These are phyloP conservation scores for Ruellia speciosa DNA, from an alignment of 305 asterid genomes.

Conservation along the genomic window DNA sequence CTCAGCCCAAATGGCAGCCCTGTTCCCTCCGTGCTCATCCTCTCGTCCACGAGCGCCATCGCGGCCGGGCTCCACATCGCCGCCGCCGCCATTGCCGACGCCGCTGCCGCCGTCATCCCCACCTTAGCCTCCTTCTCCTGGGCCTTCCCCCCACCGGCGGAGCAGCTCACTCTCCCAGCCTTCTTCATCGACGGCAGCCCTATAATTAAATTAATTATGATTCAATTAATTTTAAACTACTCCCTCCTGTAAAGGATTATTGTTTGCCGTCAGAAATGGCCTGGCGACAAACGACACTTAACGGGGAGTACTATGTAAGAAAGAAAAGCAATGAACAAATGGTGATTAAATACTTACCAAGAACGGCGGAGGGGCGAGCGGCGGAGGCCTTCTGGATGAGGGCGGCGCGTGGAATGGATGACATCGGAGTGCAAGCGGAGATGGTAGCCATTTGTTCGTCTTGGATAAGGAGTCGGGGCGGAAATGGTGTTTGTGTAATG, in stretches of 20 bases:
- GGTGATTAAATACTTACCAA: constrained; percentile 45
- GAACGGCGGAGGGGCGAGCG: constrained; percentile 31
- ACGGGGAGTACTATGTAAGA: too few species aligned
- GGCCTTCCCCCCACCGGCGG: constrained; percentile 25
- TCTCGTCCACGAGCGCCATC: constrained; percentile 60
- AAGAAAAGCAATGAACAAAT: too few species aligned
- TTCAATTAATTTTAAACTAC: too few species aligned
- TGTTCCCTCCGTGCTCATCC: constrained; percentile 60
- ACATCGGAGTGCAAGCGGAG: constrained; percentile 48
- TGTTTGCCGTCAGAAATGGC: too few species aligned
- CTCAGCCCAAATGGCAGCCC: constrained; percentile 63
- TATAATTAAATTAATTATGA: too few species aligned
- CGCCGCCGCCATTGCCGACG: constrained; percentile 34
- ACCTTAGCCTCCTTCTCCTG: constrained; percentile 24
- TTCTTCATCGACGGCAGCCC: not conserved
- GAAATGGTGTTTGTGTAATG: not conserved
- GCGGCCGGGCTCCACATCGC: constrained; percentile 40
- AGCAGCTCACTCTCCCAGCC: constrained; percentile 26
- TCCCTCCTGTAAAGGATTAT: too few species aligned
- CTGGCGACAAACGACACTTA: too few species aligned
- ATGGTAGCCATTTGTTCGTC: constrained; percentile 44
- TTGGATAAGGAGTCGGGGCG: not conserved
- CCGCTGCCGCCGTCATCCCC: constrained; percentile 28
- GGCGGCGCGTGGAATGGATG: constrained; percentile 47
- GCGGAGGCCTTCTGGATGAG: constrained; percentile 34